phyloP scores from a whole-genome alignment of 768 basidiomycete species.

The Coprinellus aureogranulatus region DNA sequence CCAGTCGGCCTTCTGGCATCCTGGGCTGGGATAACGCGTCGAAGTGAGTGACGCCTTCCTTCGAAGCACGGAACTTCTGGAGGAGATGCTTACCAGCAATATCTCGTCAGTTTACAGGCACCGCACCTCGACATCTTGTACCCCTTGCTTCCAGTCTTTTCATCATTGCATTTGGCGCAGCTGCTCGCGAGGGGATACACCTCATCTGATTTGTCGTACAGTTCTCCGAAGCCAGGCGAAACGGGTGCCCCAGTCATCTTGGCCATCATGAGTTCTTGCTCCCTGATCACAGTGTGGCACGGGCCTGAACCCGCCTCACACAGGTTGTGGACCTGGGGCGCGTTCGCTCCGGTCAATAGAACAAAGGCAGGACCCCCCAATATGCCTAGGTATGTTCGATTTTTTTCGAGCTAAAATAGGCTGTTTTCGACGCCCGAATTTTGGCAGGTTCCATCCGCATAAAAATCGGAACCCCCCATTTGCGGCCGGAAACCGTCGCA shows the following conservation, averaged over 20 bases:
- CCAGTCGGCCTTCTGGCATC: constrained; percentile 19
- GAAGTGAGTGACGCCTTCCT: not conserved
- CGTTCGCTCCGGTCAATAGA: not conserved
- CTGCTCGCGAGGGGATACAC: constrained; percentile 15
- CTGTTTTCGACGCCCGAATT: too few species aligned
- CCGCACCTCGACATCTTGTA: constrained; percentile 15
- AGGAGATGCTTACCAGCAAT: not conserved
- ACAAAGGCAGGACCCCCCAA: too few species aligned
- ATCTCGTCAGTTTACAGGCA: constrained; percentile 18
- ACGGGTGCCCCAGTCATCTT: not conserved
- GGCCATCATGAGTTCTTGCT: not conserved
- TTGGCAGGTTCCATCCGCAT: too few species aligned
- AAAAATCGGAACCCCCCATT: too few species aligned
- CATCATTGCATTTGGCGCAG: constrained; percentile 16
- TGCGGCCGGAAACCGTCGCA: too few species aligned
- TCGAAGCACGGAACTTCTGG: not conserved
- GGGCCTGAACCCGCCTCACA: not conserved
- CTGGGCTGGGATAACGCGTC: constrained; percentile 4
- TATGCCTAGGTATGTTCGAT: too few species aligned
- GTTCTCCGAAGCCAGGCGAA: not conserved
- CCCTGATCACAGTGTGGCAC: not conserved
- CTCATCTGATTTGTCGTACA: not conserved
- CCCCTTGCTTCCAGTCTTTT: constrained; percentile 6
- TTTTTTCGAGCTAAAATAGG: not conserved
- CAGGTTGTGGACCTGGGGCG: not conserved